Conservation (phyloP, 805 yeast genomes). For the Myxozyma udenii region DNA sequence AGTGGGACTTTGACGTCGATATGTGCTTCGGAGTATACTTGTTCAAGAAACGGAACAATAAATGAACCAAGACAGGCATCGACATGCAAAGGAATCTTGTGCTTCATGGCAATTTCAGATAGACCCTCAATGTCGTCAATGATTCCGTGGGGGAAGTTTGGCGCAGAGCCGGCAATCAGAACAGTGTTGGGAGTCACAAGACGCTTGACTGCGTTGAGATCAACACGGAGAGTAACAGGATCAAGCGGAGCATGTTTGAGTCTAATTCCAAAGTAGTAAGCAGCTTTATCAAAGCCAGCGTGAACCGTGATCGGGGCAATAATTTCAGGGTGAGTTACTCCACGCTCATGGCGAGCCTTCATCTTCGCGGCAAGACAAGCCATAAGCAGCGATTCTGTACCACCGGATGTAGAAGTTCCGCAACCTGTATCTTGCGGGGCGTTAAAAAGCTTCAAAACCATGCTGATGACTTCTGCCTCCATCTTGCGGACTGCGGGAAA, state of each 20-base stretch:
- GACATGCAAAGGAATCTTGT: conserved; percentile 85
- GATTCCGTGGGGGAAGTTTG: conserved; percentile 95
- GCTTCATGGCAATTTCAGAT: conserved; percentile 58
- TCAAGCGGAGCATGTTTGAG: conserved; percentile 77
- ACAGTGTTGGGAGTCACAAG: conserved; percentile 78
- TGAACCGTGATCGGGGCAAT: conserved; percentile 87
- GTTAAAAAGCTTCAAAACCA: conserved; percentile 70
- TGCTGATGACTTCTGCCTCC: conserved; percentile 92
- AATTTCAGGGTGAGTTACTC: conserved; percentile 74
- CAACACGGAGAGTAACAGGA: conserved; percentile 63
- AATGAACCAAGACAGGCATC: conserved; percentile 96
- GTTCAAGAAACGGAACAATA: conserved; percentile 72
- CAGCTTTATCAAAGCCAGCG: conserved; percentile 94
- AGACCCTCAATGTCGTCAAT: conserved; percentile 81
- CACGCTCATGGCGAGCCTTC: conserved; percentile 52
- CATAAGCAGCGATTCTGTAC: conserved; percentile 85
- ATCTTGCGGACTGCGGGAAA: conserved; percentile 94
- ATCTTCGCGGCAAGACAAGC: conserved; percentile 88
- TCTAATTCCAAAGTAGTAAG: conserved; percentile 83
- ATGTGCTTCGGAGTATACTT: conserved; percentile 50
- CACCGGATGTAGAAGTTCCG: conserved; percentile 90
- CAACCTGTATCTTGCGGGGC: conserved; percentile 72
- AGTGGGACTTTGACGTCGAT: conserved; percentile 40
- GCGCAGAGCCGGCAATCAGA: conserved; percentile 87
- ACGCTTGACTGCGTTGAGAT: conserved; percentile 56